Conservation (phyloP, 805 yeast species). For the Yamadazyma sp. region DNA sequence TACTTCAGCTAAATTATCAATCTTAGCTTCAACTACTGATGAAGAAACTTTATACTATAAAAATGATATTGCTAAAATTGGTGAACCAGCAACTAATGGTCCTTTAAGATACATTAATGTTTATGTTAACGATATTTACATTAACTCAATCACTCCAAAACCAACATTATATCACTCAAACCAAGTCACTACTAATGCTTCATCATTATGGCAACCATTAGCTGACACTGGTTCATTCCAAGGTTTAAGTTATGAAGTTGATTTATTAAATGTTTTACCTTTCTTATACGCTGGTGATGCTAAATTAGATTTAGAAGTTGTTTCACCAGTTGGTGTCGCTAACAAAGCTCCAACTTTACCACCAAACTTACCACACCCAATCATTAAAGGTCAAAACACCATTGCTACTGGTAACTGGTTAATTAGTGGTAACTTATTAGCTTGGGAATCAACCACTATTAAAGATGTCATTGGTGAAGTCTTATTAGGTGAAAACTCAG, state of each 20-base stretch:
- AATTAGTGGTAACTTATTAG: slow-evolving; percentile 24
- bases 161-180: slow-evolving; percentile 27
- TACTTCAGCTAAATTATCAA: slow-evolving; percentile 18
- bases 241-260: slow-evolving; percentile 25
- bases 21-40: slow-evolving; percentile 26
- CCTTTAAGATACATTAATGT: slow-evolving; percentile 26
- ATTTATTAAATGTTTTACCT: slow-evolving; percentile 24
- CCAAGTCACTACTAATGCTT: slow-evolving; percentile 11
- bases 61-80: slow-evolving; percentile 13
- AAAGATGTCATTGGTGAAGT: slow-evolving; percentile 17
- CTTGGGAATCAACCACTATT: slow-evolving; percentile 20
- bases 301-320: slow-evolving; percentile 20
- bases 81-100: slow-evolving; percentile 14
- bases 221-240: slow-evolving; percentile 25
- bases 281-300: slow-evolving; percentile 23
- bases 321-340: slow-evolving; percentile 19
- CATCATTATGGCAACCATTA: slow-evolving; percentile 21
- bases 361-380: slow-evolving; percentile 18
- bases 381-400: slow-evolving; percentile 12
- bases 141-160: slow-evolving; percentile 24
- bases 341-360: slow-evolving; percentile 14
- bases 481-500: slow-evolving; percentile 12
- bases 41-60: slow-evolving; percentile 21
- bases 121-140: slow-evolving; percentile 18
- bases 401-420: slow-evolving; percentile 20